These are phyloP conservation scores for Arabidopsis arenosa DNA, from an alignment of 345 rosid genomes.

Conservation along the genomic window DNA sequence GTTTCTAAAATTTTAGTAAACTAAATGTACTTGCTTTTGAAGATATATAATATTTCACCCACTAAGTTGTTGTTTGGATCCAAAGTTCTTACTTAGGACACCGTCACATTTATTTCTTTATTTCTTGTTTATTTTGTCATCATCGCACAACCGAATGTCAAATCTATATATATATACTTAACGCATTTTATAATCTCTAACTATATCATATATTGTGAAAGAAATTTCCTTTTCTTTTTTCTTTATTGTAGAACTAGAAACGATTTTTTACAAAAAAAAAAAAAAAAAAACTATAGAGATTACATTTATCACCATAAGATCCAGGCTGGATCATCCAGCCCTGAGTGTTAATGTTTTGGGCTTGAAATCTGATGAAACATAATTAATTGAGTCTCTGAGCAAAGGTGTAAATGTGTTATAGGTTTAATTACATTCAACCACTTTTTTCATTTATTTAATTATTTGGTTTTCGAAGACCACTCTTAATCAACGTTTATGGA, in stretches of 20 bases:
- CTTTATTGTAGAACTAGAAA: neutral
- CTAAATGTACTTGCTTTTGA: neutral
- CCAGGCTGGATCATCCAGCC: neutral
- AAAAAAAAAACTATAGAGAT: neutral
- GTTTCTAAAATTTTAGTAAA: neutral
- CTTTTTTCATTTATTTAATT: neutral
- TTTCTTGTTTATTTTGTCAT: neutral
- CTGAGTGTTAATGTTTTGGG: neutral
- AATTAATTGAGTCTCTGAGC: slow-evolving; percentile 6
- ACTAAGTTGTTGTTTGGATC: neutral
- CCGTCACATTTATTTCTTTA: neutral
- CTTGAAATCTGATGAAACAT: neutral
- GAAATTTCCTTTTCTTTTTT: neutral
- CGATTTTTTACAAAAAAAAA: neutral
- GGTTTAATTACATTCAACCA: neutral
- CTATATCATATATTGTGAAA: neutral
- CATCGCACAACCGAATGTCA: neutral
- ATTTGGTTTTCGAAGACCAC: neutral
- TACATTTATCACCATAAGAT: neutral
- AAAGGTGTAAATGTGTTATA: slow-evolving; percentile 4
- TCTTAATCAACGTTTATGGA: neutral
- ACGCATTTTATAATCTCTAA: neutral
- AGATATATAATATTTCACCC: neutral
- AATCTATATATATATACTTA: neutral
- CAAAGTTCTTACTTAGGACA: slow-evolving; percentile 1